These are phyloP conservation scores for Populus pruinosa DNA, from an alignment of 345 rosid species.

Conservation along the genomic window DNA sequence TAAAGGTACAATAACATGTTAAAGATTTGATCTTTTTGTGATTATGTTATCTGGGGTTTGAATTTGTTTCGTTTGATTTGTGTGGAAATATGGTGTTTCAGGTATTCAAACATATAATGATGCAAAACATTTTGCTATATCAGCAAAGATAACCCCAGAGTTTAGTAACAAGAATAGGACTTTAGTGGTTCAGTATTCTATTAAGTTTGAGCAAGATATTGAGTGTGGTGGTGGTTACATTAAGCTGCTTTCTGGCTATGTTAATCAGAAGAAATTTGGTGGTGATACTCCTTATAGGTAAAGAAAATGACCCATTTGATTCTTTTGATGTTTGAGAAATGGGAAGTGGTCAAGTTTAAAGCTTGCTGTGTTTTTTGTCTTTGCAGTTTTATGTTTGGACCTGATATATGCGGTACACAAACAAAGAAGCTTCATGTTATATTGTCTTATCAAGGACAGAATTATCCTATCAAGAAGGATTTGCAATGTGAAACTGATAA, in stretches of 20 bases:
- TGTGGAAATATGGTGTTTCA: slow-evolving; percentile 22
- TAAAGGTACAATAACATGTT: slow-evolving; percentile 16
- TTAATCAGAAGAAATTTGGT: slow-evolving; percentile 95
- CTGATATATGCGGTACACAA: slow-evolving; percentile 90
- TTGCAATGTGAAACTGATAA: slow-evolving; percentile 94
- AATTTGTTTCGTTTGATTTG: background rate
- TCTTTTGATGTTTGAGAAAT: background rate
- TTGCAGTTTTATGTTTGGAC: slow-evolving; percentile 96
- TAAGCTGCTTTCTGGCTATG: slow-evolving; percentile 89
- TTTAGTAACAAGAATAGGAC: slow-evolving; percentile 82
- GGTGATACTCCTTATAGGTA: slow-evolving; percentile 99
- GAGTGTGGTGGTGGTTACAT: slow-evolving; percentile 98
- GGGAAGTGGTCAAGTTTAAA: background rate
- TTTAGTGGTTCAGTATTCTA: slow-evolving; percentile 80
- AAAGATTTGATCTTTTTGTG: background rate
- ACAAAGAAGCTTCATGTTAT: slow-evolving; percentile 87
- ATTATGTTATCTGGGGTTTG: background rate
- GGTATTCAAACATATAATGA: slow-evolving; percentile 86
- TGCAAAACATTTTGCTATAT: slow-evolving; percentile 80
- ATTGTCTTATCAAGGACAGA: slow-evolving; percentile 90
- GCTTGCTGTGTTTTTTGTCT: background rate
- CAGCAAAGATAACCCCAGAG: slow-evolving; percentile 77
- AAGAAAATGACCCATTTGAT: background rate
- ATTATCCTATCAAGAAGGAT: slow-evolving; percentile 83
- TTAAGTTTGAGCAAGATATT: slow-evolving; percentile 83